Percentiles rank a stretch among this genome's conserved stretches.
phyloP scores from a whole-genome alignment of 2,329 filamentous ascomycete genomes.

The Thermothelomyces thermophilus region DNA sequence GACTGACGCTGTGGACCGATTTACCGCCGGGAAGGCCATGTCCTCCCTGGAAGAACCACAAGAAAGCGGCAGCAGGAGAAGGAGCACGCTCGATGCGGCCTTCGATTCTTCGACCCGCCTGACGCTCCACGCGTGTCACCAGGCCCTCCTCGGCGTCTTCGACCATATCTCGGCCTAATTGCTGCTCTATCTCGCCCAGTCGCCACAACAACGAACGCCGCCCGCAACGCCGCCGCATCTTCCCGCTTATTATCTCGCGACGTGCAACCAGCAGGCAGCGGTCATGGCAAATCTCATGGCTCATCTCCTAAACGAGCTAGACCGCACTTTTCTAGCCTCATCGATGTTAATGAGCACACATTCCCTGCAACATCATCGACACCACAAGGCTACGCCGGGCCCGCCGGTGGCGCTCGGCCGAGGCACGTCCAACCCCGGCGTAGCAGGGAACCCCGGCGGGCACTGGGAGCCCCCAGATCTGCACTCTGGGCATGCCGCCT shows the following conservation, averaged over 20 bases:
- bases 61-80: too few species aligned
- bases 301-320: slow-evolving; percentile 12
- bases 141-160: slow-evolving; percentile 14
- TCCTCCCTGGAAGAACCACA: neutral
- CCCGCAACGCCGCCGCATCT: neutral
- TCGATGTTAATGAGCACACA: neutral
- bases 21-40: neutral
- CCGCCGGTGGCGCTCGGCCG: neutral
- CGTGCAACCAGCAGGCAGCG: slow-evolving; percentile 3
- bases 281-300: slow-evolving; percentile 12
- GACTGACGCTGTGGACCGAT: slow-evolving; percentile 12
- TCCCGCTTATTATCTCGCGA: neutral
- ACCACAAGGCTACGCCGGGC: too few species aligned
- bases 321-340: slow-evolving; percentile 3
- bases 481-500: neutral
- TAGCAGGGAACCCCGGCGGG: neutral
- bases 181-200: neutral
- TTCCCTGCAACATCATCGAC: neutral
- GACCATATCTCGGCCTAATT: slow-evolving; percentile 11
- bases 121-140: slow-evolving; percentile 12
- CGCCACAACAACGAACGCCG: slow-evolving; percentile 1
- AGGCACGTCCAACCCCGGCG: neutral
- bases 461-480: neutral
- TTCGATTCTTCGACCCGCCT: slow-evolving; percentile 11
- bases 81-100: neutral